phyloP scores from a whole-genome alignment of 1,139 yeast genomes.

The Pneumocystis jirovecii region DNA sequence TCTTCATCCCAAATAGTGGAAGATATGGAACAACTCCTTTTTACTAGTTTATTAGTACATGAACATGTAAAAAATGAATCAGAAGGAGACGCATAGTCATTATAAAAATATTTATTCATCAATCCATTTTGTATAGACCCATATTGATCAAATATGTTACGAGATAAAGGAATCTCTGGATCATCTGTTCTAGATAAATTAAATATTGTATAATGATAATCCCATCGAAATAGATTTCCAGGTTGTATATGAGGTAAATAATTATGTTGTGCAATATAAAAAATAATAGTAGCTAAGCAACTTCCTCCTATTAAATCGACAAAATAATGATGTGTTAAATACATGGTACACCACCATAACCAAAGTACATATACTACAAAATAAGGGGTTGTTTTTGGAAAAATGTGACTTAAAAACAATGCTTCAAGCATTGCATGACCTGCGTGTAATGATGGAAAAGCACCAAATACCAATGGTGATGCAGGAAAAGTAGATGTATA shows the following conservation, averaged over 20 bases:
- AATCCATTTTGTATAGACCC: background rate
- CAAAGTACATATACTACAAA: slow-evolving; percentile 28
- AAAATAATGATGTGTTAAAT: slow-evolving; percentile 58
- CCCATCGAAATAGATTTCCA: background rate
- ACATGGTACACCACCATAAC: slow-evolving; percentile 68
- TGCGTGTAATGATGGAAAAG: slow-evolving; percentile 86
- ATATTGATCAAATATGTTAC: background rate
- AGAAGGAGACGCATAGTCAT: background rate
- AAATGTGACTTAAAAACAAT: slow-evolving; percentile 31
- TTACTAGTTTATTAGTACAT: background rate
- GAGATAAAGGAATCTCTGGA: background rate
- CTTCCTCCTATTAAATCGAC: slow-evolving; percentile 42
- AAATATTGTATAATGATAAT: background rate
- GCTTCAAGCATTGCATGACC: slow-evolving; percentile 47
- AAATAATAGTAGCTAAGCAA: slow-evolving; percentile 33
- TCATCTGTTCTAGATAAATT: background rate
- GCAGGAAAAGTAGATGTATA: slow-evolving; percentile 75
- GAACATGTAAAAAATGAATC: background rate
- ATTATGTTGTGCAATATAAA: slow-evolving; percentile 17
- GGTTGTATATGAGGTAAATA: background rate
- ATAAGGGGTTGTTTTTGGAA: slow-evolving; percentile 20
- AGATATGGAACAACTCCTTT: background rate
- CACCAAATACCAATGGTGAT: slow-evolving; percentile 92
- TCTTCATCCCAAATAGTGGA: background rate
- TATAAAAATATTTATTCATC: background rate